Base-by-base conservation (phyloP, 2,329 filamentous ascomycete genomes). In the Metarhizium guizhouense region DNA sequence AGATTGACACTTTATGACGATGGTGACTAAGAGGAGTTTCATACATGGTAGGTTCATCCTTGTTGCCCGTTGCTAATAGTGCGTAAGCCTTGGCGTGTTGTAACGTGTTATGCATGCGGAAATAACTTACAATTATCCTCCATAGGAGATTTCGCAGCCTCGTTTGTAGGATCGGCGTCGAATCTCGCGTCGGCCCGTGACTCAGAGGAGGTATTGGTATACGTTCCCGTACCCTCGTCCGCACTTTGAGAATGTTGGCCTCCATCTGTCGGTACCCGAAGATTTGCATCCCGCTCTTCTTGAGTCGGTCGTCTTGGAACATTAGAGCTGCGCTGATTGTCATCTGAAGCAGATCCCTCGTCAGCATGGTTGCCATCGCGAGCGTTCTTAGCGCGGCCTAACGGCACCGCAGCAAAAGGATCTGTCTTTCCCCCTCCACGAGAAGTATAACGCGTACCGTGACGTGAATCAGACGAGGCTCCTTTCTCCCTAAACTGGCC, bases 391-490 rank as follows among this genome's bases (percentile, higher is more conserved):
- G 76, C 70, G n/a, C 77, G 71, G 51, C 70, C 68, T n/a, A 78
- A 56, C 10, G 71, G 63, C 6, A 65, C 67, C 2, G 73, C 76
- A 48, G 82, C 80, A 57, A 81, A 83, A 0, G 80, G 76, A 49
- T 82, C 77, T 4, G 80, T 78, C 68, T 79, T 84, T 65, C 85
- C 83, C 38, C 82, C 81, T 13, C 79, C 74, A 36, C 78, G 74
- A 1, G 73, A 76, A 47, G 75, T 73, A 62, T 85, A 85, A 0
- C 82, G 81, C 6, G 78, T 80, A 60, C 79, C 80, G 54, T 81
- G 74, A n/a, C 81, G 74, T n/a, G 68, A 65, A 57, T 83, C 78
- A 47, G 70, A 56, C 47, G 70, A 71, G 1, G 67, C 67, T 4
- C 76, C 73, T 43, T 58, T 59, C 2, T 71, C 66, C 62, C 73